phyloP scores from a whole-genome alignment of 2,329 filamentous ascomycete genomes.

The Beauveria sp. region DNA sequence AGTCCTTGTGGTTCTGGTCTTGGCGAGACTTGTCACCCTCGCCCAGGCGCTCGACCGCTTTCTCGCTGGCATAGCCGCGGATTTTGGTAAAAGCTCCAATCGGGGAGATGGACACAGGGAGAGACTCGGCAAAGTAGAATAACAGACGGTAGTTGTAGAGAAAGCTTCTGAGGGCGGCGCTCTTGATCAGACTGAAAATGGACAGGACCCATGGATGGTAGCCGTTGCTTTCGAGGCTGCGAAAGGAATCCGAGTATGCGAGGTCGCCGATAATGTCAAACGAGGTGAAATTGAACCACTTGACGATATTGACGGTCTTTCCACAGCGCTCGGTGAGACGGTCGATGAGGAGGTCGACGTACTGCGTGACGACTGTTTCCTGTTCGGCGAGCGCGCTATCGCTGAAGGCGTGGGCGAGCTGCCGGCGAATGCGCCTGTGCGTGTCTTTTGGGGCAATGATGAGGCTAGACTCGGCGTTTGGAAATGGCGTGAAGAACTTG shows the following conservation, averaged over 20 bases:
- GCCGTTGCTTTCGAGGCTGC: conserved; percentile 23
- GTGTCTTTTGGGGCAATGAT: conserved; percentile 13
- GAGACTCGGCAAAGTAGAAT: neutral
- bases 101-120: neutral
- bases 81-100: neutral
- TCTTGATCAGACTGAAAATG: conserved; percentile 16
- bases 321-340: conserved; percentile 15
- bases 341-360: conserved; percentile 21
- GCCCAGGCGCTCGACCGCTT: conserved; percentile 10
- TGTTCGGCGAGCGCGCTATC: conserved; percentile 23
- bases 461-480: conserved; percentile 13
- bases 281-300: conserved; percentile 30
- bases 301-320: conserved; percentile 19
- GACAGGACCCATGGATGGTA: conserved; percentile 21
- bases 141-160: conserved; percentile 9
- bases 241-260: conserved; percentile 36
- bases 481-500: conserved; percentile 2
- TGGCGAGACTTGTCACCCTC: neutral
- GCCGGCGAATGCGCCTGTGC: conserved; percentile 18
- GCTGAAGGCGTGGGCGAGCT: conserved; percentile 25
- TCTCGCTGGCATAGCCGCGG: conserved; percentile 15
- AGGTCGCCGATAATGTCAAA: conserved; percentile 36
- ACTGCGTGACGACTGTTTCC: conserved; percentile 20
- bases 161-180: conserved; percentile 12
- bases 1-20: conserved; percentile 9